Base-by-base conservation (phyloP, 2,329 filamentous ascomycete species). In the Ramularia endophylla region DNA sequence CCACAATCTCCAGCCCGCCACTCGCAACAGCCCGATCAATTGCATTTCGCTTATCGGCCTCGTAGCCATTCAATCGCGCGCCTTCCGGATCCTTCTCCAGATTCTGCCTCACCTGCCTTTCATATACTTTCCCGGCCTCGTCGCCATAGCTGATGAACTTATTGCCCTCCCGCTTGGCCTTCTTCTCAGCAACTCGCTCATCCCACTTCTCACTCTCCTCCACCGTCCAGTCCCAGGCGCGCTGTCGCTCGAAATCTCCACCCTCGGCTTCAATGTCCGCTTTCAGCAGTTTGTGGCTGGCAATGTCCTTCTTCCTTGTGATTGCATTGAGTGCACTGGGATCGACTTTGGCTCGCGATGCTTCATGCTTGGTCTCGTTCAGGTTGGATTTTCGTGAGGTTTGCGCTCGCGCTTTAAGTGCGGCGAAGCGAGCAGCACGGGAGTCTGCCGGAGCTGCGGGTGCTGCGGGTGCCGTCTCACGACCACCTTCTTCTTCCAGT, bases 151-250 rank as follows among this genome's bases (percentile, higher is more conserved):
- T 89, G 57, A 85, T 78, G 68, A 98, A 98, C 2, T 87, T 85
- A 44, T 88, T 87, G 64, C 90, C 82, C 62, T 95, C 87, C 48
- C 85, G 76, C 57, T 85, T 83, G 13, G 78, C 77, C 44, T 80
- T 78, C 69, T 88, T 94, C 74, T 94, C 94, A 58, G 83, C 85
- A 63, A 94, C 70, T 22, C 89, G 82, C 68, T 83, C 83, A 65
- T 98, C 92, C 92, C 92, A 98, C 53, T 77, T 80, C 68, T 95
- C 92, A 54, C 81, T 85, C 68, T 98, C 92, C 51, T 98, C 92
- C 5, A 90, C 72, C 1, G 92, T 98, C 86, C 92, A 98, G 69
- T 97, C 92, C 92, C 92, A 98, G 1, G 92, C 92, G 29, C 92
- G 82, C 68, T 97, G 95, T 53, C 92, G 85, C 73, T 98, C 92